Evolutionary conservation across 164 flowering plant genomes (phyloP).

Genomic region (Akebia trifoliata): DNA sequence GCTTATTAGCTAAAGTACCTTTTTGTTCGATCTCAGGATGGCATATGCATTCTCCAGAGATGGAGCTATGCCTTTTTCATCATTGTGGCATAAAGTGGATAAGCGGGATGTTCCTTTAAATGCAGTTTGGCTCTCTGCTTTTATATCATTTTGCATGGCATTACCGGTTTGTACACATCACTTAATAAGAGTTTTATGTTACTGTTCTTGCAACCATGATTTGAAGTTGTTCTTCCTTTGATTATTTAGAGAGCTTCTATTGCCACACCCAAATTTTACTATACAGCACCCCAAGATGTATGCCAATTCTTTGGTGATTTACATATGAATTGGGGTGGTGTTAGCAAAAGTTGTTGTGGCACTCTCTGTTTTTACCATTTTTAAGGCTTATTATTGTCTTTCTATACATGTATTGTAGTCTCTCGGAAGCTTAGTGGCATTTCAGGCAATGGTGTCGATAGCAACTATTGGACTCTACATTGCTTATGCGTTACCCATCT

Average conservation of each 20-base stretch:
- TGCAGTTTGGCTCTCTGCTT: slow-evolving; percentile 86
- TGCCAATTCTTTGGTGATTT: too few species aligned
- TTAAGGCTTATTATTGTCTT: neutral
- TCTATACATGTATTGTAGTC: slow-evolving; percentile 49
- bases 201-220: neutral
- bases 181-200: neutral
- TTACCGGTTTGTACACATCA: slow-evolving; percentile 50
- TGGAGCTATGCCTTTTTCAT: slow-evolving; percentile 93
- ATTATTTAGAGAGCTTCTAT: too few species aligned
- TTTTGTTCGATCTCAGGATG: slow-evolving; percentile 50
- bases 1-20: neutral
- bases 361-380: neutral
- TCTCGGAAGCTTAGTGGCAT: slow-evolving; percentile 81
- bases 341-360: neutral
- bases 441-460: slow-evolving; percentile 73
- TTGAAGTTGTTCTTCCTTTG: too few species aligned
- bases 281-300: too few species aligned
- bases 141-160: slow-evolving; percentile 90
- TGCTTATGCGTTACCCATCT: slow-evolving; percentile 86
- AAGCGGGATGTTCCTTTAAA: slow-evolving; percentile 81
- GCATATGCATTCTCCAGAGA: slow-evolving; percentile 98
- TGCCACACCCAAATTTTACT: too few species aligned
- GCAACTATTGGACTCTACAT: slow-evolving; percentile 93
- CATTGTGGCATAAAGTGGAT: slow-evolving; percentile 89
- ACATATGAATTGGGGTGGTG: too few species aligned